Conservation (phyloP, 1,284 basidiomycete genomes). For the Thelephora terrestris region DNA sequence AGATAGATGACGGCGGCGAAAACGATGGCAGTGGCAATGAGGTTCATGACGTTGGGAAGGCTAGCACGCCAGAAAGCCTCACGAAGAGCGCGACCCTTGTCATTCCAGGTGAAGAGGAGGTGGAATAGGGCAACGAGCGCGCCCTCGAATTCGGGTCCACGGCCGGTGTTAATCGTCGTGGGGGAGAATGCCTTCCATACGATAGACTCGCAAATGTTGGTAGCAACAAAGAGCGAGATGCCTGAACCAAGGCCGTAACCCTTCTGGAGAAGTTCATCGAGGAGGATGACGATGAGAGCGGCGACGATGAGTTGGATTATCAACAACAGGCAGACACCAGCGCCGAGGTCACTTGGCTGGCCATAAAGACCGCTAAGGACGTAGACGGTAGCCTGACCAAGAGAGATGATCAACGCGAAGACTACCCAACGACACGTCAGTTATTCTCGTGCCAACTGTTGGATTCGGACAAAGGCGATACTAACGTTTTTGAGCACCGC, state of each 20-base stretch:
- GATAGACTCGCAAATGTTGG: slow-evolving; percentile 99
- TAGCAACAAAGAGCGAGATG: slow-evolving; percentile 98
- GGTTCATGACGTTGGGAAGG: slow-evolving; percentile 96
- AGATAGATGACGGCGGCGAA: slow-evolving; percentile 97
- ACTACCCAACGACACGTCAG: slow-evolving; percentile 37
- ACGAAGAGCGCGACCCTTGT: slow-evolving; percentile 93
- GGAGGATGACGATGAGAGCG: slow-evolving; percentile 93
- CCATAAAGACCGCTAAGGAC: slow-evolving; percentile 97
- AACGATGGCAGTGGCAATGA: slow-evolving; percentile 85
- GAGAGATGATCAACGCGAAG: slow-evolving; percentile 92
- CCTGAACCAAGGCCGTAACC: slow-evolving; percentile 98
- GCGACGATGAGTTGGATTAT: slow-evolving; percentile 94
- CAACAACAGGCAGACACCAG: slow-evolving; percentile 91
- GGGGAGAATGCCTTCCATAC: slow-evolving; percentile 99
- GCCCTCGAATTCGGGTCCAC: slow-evolving; percentile 97
- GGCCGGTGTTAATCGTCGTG: slow-evolving; percentile 95
- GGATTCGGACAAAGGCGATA: slow-evolving; percentile 13
- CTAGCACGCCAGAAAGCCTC: slow-evolving; percentile 98
- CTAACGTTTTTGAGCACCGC: slow-evolving; percentile 94
- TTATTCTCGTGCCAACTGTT: neutral
- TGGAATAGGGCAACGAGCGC: slow-evolving; percentile 97
- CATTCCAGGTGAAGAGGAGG: slow-evolving; percentile 96
- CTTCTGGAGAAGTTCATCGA: slow-evolving; percentile 98
- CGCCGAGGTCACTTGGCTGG: slow-evolving; percentile 87
- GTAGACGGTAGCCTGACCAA: slow-evolving; percentile 96